Evolutionary conservation across 2,329 filamentous ascomycete genomes (phyloP).

Genomic region (Diaporthe humulicola): DNA sequence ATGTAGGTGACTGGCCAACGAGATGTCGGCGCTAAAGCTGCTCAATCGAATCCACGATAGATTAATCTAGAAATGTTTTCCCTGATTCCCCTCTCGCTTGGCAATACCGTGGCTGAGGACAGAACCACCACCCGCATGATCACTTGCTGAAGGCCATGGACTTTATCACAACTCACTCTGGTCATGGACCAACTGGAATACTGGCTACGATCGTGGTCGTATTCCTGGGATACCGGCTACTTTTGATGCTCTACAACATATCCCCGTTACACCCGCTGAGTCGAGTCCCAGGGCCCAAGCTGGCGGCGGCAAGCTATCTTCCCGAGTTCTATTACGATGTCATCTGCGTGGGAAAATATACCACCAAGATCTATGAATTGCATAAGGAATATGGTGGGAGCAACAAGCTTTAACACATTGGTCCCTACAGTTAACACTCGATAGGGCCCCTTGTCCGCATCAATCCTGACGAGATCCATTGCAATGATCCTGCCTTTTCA

Average conservation of each 20-base stretch:
- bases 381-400: slow-evolving; percentile 26
- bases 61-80: background rate
- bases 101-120: background rate
- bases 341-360: slow-evolving; percentile 15
- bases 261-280: slow-evolving; percentile 25
- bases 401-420: background rate
- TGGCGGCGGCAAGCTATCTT: slow-evolving; percentile 25
- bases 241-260: slow-evolving; percentile 13
- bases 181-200: background rate
- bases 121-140: background rate
- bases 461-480: slow-evolving; percentile 32
- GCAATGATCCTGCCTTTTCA: slow-evolving; percentile 22
- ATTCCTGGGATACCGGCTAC: background rate
- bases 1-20: background rate
- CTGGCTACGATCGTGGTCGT: background rate
- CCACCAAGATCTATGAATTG: slow-evolving; percentile 16
- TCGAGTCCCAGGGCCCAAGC: slow-evolving; percentile 18
- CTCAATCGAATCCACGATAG: background rate
- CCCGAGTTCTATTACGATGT: slow-evolving; percentile 33
- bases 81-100: background rate
- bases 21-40: background rate
- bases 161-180: background rate
- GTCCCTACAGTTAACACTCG: background rate
- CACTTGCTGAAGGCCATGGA: background rate
- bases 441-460: slow-evolving; percentile 32